These are phyloP conservation scores for Citeromyces matritensis DNA, from an alignment of 805 yeast genomes.

Conservation along the genomic window DNA sequence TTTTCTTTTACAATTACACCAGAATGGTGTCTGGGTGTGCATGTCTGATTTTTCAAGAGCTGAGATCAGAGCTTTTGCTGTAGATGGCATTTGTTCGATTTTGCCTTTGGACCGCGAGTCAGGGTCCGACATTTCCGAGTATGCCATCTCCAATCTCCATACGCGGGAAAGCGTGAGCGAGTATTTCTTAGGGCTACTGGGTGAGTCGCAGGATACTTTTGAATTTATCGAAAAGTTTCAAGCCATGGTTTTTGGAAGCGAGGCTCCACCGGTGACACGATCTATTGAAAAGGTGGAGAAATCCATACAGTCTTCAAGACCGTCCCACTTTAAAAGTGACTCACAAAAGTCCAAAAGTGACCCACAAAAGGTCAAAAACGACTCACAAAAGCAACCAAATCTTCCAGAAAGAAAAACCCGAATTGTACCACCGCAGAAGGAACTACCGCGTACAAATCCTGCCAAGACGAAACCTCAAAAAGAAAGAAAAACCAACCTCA, in stretches of 20 bases:
- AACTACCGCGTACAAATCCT: conserved; percentile 1
- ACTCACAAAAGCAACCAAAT: conserved; percentile 3
- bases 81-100: conserved; percentile 12
- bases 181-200: conserved; percentile 41
- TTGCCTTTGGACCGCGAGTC: conserved; percentile 48
- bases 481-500: conserved; percentile 23
- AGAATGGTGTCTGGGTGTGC: background rate
- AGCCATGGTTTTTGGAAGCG: conserved; percentile 18
- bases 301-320: conserved; percentile 3
- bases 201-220: conserved; percentile 38
- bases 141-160: conserved; percentile 26
- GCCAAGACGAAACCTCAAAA: conserved; percentile 17
- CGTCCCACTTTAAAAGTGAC: conserved; percentile 3
- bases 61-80: conserved; percentile 11
- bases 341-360: background rate
- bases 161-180: conserved; percentile 29
- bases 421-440: background rate
- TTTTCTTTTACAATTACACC: background rate
- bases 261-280: no score
- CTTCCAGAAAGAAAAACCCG: background rate
- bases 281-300: no score
- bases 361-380: conserved; percentile 4
- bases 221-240: conserved; percentile 29
- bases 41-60: conserved; percentile 6
- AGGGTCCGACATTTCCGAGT: conserved; percentile 35